Evolutionary conservation across 495 filamentous ascomycete genomes (phyloP), one percentile per base, ranked within the genome.

Genomic region (Halenospora varia): DNA sequence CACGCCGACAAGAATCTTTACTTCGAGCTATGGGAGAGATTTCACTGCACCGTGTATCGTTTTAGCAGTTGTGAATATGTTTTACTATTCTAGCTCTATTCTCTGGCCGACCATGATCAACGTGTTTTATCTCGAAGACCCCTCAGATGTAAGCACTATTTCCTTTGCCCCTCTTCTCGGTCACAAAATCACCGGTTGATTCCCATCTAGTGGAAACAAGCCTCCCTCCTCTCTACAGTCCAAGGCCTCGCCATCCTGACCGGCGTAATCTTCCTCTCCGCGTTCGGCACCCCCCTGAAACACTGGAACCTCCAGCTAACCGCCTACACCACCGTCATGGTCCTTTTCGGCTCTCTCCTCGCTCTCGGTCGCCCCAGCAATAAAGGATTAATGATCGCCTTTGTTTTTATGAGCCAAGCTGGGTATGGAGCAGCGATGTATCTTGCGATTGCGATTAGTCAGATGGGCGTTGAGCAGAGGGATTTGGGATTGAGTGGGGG

Each of bases 341-440:
- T 66, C 9, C 35, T 71, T 9, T 71, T 71, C 56, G 68, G 69
- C 47, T 59, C 55, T 2, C 57, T 72, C 1, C 53, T 72, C 44
- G 70, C 60, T 3, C 56, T 72, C 9, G 68, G 61, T 10, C 68
- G 59, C 13, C 64, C 64, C 4, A 44, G 42, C 17, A 67, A 65
- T 52, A 70, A 68, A 41, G 60, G 58, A 2, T 56, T 67, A 52
- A 70, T 72, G 62, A 70, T 71, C 49, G 67, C 67, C 18, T 70
- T 72, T 47, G 61, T 70, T n/a, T 70, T 71, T 46, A 55, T 71
- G 19, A 53, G 41, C 13, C 57, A 68, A 49, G 57, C 56, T 13
- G 68, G 55, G 4, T 71, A 63, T 51, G 69, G 69, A 2, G 68
- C 66, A 61, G 62, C 69, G 11, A 61, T 65, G 42, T 67, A 65